Base-by-base conservation (phyloP, 495 filamentous ascomycete genomes). In the Penicillium coprophilum region DNA sequence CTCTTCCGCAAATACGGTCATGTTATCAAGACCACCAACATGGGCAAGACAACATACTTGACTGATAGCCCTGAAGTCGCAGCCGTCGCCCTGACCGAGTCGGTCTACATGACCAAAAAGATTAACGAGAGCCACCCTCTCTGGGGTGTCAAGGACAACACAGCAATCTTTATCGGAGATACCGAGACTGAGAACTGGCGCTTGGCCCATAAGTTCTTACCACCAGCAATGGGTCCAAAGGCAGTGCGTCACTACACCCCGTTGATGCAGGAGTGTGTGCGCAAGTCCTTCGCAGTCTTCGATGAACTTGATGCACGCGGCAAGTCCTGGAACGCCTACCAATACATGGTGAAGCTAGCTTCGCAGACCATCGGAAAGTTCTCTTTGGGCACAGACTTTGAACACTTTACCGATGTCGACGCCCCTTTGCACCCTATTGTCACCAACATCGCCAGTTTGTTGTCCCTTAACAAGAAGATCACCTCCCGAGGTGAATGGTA, bases 301-400 rank as follows among this genome's bases (percentile, higher is more conserved):
- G 80, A 84, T 57, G 75, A 79, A 55, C 65, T 84, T 2, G 75
- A 81, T 54, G 40, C 63, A 13, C 59, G 64, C 20, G 73, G 66
- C 11, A 68, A 80, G 48, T 69, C 80, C 0, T 83, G 68, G 66
- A 84, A 84, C 59, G 77, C 77, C 9, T 85, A 85, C 54, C 76
- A 76, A 49, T 83, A 77, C 53, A 85, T 82, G 78, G 54, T 83
- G 17, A 84, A 84, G 63, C 73, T 85, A 2, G 79, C 66, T 1
- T 75, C 76, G 1, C 73, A 80, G 45, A 69, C 73, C 17, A 75
- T 83, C 41, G 73, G 77, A 24, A 75, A 76, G 50, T 60, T 84
- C 34, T 71, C 70, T 0, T 62, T 84, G 0, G 76, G 73, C 9
- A 63, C 70, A 28, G 77, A 84, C 57, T 73, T 81, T 17, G 53